Percentiles rank a stretch among this genome's conserved stretches.
These are phyloP conservation scores for Kalanchoe fedtschenkoi DNA, from an alignment of 164 flowering plant genomes.

Conservation along the genomic window DNA sequence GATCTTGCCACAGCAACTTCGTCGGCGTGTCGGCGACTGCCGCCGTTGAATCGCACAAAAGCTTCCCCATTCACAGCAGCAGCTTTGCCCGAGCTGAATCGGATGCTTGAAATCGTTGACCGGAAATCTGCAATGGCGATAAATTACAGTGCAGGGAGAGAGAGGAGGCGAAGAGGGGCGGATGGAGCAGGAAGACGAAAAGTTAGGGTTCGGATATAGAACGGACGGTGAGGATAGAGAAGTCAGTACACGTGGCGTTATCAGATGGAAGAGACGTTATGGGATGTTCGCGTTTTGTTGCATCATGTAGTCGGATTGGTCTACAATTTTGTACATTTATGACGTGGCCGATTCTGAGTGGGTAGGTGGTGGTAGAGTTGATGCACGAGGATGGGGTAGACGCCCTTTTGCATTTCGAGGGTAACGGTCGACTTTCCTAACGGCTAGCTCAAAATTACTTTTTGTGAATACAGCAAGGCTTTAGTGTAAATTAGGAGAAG, in stretches of 20 bases:
- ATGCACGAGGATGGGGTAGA: too few relatives aligned
- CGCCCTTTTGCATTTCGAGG: too few relatives aligned
- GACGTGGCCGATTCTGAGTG: too few relatives aligned
- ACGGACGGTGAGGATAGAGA: conserved; percentile 16
- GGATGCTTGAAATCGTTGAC: neutral
- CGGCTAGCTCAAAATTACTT: too few relatives aligned
- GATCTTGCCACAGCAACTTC: conserved; percentile 30
- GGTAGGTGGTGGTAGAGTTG: too few relatives aligned
- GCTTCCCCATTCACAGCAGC: conserved; percentile 42
- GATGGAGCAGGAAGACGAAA: conserved; percentile 12
- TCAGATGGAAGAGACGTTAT: conserved; percentile 10
- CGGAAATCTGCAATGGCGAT: conserved; percentile 7
- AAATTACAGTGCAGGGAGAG: too few relatives aligned
- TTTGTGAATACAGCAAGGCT: too few relatives aligned
- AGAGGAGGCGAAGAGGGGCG: conserved; percentile 19
- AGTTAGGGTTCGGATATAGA: conserved; percentile 35
- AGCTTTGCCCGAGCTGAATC: neutral
- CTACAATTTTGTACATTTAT: too few relatives aligned
- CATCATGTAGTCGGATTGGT: too few relatives aligned
- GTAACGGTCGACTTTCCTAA: too few relatives aligned
- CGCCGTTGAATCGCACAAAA: conserved; percentile 46
- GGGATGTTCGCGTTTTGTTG: neutral
- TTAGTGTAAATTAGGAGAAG: too few relatives aligned
- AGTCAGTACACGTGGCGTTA: conserved; percentile 24
- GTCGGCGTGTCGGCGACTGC: too few relatives aligned